Conservation (phyloP, 371 early-diverging fungal genomes). For the Nosema muscidifuracis region DNA sequence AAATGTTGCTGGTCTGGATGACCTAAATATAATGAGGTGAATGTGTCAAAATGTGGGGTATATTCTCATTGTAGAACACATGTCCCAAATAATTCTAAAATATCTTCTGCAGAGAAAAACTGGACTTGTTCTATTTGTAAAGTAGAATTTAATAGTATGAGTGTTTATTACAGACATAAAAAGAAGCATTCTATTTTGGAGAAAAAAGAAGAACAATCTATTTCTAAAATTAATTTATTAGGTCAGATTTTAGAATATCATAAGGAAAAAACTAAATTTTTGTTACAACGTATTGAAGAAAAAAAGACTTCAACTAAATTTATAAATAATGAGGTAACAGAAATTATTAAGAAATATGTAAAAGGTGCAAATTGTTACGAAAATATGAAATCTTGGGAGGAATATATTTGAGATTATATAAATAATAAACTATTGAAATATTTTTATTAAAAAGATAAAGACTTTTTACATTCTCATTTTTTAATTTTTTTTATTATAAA, state of each 20-base stretch:
- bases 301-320: slow-evolving; percentile 1
- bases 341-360: slow-evolving; percentile 1
- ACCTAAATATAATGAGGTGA: slow-evolving; percentile 25
- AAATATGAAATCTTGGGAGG: slow-evolving; percentile 13
- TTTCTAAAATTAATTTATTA: background rate
- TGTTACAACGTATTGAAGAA: slow-evolving; percentile 10
- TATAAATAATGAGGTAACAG: slow-evolving; percentile 13
- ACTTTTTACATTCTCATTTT: too few relatives aligned
- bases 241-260: background rate
- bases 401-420: too few relatives aligned
- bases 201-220: background rate
- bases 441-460: too few relatives aligned
- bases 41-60: slow-evolving; percentile 37
- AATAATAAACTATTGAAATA: too few relatives aligned
- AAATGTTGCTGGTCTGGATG: slow-evolving; percentile 53
- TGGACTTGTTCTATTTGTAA: slow-evolving; percentile 52
- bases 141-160: slow-evolving; percentile 50
- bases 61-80: slow-evolving; percentile 52
- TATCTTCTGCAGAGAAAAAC: slow-evolving; percentile 37
- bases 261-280: background rate
- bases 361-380: background rate
- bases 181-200: slow-evolving; percentile 52
- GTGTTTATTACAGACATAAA: slow-evolving; percentile 59
- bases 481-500: too few relatives aligned
- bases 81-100: background rate